Conservation (phyloP, 352 stramenopile species). For the Globisporangium sylvaticum region DNA sequence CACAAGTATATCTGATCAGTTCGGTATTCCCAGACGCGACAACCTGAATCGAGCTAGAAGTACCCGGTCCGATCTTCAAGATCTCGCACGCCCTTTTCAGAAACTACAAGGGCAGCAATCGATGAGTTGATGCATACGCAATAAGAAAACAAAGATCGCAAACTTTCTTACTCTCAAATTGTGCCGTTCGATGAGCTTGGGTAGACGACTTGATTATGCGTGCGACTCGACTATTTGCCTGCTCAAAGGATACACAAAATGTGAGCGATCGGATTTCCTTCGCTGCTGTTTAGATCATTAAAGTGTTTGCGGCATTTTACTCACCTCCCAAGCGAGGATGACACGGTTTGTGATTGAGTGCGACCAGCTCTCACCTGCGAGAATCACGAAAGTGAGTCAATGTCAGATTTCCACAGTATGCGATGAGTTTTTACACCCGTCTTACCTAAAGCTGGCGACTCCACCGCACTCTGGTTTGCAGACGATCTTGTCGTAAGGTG, state of each 20-base stretch:
- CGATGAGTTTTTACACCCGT: background rate
- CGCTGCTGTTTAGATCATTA: background rate
- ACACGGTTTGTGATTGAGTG: slow-evolving; percentile 60
- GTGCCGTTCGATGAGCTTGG: slow-evolving; percentile 26
- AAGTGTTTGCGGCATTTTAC: slow-evolving; percentile 7
- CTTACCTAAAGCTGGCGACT: slow-evolving; percentile 30
- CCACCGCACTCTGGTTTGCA: slow-evolving; percentile 7
- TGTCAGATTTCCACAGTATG: background rate
- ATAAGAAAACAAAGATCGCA: background rate
- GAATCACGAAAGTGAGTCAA: background rate
- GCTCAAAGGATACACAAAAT: background rate
- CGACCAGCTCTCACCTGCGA: slow-evolving; percentile 66
- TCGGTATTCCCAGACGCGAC: no score
- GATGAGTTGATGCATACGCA: background rate
- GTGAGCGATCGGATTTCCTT: background rate
- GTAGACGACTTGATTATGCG: slow-evolving; percentile 48
- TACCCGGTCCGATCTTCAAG: background rate
- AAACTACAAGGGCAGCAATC: slow-evolving; percentile 6
- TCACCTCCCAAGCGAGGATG: slow-evolving; percentile 66
- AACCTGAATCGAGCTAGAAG: no score
- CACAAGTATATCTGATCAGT: no score
- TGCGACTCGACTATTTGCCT: slow-evolving; percentile 38
- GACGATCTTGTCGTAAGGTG: slow-evolving; percentile 64
- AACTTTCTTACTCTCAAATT: slow-evolving; percentile 53
- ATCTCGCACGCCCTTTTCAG: slow-evolving; percentile 13